Evolutionary conservation across 2,329 filamentous ascomycete species (phyloP), one percentile per base, ranked within the genome.

Genomic region (Chaetomium globosum): DNA sequence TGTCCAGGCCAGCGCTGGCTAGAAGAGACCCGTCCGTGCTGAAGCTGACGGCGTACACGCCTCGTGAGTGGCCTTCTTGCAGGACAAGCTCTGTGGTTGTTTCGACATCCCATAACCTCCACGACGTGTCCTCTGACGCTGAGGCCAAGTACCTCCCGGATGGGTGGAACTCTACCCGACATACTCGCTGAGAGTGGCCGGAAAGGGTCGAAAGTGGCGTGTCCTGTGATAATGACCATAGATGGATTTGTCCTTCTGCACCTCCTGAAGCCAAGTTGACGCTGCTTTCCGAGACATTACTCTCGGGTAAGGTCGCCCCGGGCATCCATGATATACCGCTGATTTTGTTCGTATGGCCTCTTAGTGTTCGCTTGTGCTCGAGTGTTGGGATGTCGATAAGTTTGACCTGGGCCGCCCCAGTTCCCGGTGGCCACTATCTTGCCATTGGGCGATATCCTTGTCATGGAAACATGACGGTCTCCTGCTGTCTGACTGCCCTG

Each of bases 121-220:
- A 99, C 0, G 95, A 97, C 2, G 93, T 97, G 75, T 99, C 95
- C 73, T 95, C 95, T 0, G 93, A 97, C 7, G 95, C 95, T 0
- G 93, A 97, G 5, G 94, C 95, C 6, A 98, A 82, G 73, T 94
- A 98, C 67, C 85, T 85, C 3, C 94, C 94, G 0, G 92, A 96
- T 0, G 95, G 95, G 71, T 99, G 95, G 74, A 98, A 97, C 65
- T 97, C 95, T 13, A 96, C 89, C 64, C 94, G 87, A 72, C 93
- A 97, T 9, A 99, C 93, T 67, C 95, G 89, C 61, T 90, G 91
- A 4, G 86, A 88, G 74, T 99, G 95, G 0, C 94, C 95, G 28
- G 88, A 84, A 0, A 98, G 82, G 0, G 91, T 96, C 0, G 90
- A 85, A 4, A 97, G 75, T 0, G 95, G 95, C 1, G 91, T 95